Conservation (phyloP, 2,329 filamentous ascomycete genomes). For the Neofusicoccum sp. region DNA sequence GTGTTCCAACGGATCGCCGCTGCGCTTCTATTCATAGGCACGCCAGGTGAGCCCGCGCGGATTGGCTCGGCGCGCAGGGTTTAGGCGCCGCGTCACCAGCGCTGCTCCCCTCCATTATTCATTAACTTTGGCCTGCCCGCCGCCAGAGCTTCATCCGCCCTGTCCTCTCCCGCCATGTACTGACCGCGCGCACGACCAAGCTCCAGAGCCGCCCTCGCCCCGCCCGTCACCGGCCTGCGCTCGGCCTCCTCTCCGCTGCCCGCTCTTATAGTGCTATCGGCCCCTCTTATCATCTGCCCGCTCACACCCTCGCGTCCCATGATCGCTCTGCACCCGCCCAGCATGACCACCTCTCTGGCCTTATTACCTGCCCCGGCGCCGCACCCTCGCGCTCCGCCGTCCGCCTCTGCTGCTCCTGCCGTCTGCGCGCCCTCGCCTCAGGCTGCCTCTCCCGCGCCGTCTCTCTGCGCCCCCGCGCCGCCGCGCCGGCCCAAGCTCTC, state of each 20-base stretch:
- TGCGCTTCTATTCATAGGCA: constrained; percentile 10
- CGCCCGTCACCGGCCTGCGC: constrained; percentile 14
- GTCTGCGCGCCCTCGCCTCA: neutral
- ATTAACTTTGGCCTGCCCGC: constrained; percentile 14
- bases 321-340: constrained; percentile 30
- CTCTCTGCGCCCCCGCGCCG: constrained; percentile 24
- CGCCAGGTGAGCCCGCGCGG: neutral
- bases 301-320: constrained; percentile 24
- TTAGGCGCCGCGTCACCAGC: constrained; percentile 16
- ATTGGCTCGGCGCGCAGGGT: constrained; percentile 13
- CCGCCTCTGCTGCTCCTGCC: neutral
- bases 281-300: constrained; percentile 16
- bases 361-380: constrained; percentile 37
- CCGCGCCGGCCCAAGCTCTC: constrained; percentile 58
- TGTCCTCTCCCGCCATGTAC: no score
- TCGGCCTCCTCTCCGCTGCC: neutral
- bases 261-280: constrained; percentile 8
- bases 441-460: neutral
- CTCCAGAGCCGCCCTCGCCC: neutral
- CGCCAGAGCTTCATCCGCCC: no score
- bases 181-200: neutral
- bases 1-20: constrained; percentile 15
- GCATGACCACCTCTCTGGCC: constrained; percentile 47
- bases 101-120: constrained; percentile 14
- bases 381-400: neutral